phyloP scores from a whole-genome alignment of 225 moss, liverwort and hornwort species.

The Physcomitrellopsis africana region DNA sequence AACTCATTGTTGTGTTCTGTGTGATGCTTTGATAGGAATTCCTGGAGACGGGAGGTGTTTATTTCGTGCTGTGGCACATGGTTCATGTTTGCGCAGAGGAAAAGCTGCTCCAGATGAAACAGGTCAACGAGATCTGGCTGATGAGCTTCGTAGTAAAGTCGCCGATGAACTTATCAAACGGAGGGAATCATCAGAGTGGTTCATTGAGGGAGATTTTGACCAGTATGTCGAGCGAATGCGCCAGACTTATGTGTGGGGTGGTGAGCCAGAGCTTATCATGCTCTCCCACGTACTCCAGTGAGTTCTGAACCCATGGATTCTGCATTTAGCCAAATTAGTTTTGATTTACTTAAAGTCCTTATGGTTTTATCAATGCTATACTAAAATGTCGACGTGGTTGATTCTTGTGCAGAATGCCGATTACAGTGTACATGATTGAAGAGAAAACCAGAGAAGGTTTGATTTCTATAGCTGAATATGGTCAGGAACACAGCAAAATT shows the following conservation, averaged over 20 bases:
- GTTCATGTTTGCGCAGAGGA: constrained; percentile 52
- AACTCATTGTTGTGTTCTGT: neutral
- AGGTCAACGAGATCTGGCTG: constrained; percentile 59
- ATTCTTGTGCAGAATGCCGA: constrained; percentile 52
- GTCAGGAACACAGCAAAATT: constrained; percentile 55
- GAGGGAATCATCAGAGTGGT: constrained; percentile 62
- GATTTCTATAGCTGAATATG: constrained; percentile 70
- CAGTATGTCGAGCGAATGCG: constrained; percentile 58
- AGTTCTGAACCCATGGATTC: constrained; percentile 2
- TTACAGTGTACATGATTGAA: constrained; percentile 57
- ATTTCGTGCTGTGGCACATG: constrained; percentile 76
- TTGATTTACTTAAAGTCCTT: too few relatives aligned
- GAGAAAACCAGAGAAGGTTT: constrained; percentile 53
- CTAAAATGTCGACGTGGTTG: neutral
- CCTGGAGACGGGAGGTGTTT: constrained; percentile 76
- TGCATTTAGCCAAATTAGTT: too few relatives aligned
- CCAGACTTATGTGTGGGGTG: constrained; percentile 64
- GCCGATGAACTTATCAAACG: constrained; percentile 61
- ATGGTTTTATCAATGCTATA: too few relatives aligned
- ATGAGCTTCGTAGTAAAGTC: constrained; percentile 63
- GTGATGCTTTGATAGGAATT: constrained; percentile 47
- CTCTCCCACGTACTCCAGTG: constrained; percentile 65
- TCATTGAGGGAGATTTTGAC: constrained; percentile 73
- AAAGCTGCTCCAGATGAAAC: constrained; percentile 50
- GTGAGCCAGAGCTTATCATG: constrained; percentile 71